Evolutionary conservation across 2,329 filamentous ascomycete genomes (phyloP).

Genomic region (Aspergillus ruber): DNA sequence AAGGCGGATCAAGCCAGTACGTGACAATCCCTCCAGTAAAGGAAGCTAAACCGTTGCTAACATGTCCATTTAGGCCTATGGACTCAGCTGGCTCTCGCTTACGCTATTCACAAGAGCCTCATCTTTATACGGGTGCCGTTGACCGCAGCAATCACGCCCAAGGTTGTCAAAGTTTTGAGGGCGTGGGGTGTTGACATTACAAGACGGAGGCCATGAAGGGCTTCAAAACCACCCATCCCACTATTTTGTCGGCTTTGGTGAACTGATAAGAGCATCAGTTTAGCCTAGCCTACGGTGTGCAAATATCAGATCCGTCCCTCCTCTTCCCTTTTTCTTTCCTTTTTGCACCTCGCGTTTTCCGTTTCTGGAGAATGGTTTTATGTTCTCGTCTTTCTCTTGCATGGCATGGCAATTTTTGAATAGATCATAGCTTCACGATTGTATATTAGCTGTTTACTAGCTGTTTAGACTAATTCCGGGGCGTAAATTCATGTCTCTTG

Average conservation of each 20-base stretch:
- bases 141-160: conserved; percentile 83
- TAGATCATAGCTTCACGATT: conserved; percentile 13
- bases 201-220: conserved; percentile 53
- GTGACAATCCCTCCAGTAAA: conserved; percentile 33
- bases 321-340: not conserved
- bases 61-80: conserved; percentile 49
- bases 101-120: conserved; percentile 95
- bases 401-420: conserved; percentile 16
- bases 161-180: conserved; percentile 82
- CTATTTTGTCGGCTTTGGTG: not conserved
- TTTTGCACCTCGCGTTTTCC: not conserved
- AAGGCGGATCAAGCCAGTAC: conserved; percentile 65
- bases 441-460: conserved; percentile 21
- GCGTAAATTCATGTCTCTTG: conserved; percentile 14
- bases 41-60: not conserved
- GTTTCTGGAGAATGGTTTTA: no score
- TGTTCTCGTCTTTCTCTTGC: conserved; percentile 3
- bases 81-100: conserved; percentile 88
- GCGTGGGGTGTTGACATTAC: conserved; percentile 94
- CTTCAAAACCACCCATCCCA: not conserved
- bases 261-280: not conserved
- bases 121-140: conserved; percentile 94
- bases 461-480: conserved; percentile 23
- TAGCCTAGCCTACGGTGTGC: no score
- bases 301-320: not conserved